phyloP scores from a whole-genome alignment of 2,329 filamentous ascomycete genomes.

The Talaromyces albobiverticillius region DNA sequence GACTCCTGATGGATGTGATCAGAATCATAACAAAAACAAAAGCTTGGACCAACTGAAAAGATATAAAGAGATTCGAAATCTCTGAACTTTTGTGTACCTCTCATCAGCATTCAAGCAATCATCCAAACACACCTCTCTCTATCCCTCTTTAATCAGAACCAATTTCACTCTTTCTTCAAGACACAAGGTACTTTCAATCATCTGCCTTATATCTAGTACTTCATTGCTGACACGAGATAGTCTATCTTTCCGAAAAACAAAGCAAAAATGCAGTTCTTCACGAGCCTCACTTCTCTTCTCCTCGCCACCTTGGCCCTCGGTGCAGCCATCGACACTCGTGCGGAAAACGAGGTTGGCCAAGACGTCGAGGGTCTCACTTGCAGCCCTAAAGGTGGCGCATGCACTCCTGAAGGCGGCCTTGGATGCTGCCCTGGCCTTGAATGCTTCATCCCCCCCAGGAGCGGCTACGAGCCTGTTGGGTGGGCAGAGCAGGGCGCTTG shows the following conservation, averaged over 20 bases:
- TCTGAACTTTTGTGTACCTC: neutral
- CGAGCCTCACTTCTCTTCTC: constrained; percentile 10
- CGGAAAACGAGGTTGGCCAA: neutral
- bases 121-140: neutral
- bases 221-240: neutral
- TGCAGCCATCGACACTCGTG: constrained; percentile 11
- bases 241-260: neutral
- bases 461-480: constrained; percentile 6
- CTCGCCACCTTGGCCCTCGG: constrained; percentile 13
- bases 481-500: constrained; percentile 9
- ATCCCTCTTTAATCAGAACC: too few species aligned
- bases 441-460: constrained; percentile 13
- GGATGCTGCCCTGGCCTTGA: constrained; percentile 7
- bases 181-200: neutral
- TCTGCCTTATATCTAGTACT: neutral
- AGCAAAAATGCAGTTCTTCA: constrained; percentile 16
- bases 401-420: neutral
- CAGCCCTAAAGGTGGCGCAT: constrained; percentile 11
- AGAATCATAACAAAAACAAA: neutral
- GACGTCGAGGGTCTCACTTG: neutral
- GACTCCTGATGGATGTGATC: neutral
- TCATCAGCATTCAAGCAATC: neutral
- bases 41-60: neutral
- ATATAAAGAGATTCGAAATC: constrained; percentile 3
- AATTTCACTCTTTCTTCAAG: neutral